Conservation (phyloP, 208 protist species). For the Leishmania tropica region DNA sequence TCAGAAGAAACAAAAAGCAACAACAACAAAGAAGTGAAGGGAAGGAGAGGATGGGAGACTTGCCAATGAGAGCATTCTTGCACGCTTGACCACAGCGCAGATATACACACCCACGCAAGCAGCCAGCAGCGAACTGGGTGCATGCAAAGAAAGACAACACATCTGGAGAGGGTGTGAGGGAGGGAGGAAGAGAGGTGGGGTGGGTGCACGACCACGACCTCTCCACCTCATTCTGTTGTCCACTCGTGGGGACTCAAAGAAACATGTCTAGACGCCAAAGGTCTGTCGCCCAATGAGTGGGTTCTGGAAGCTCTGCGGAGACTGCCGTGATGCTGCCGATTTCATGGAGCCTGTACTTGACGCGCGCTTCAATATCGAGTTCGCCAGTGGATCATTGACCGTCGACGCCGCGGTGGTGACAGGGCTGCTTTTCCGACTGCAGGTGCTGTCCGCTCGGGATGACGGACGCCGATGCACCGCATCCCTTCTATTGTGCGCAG, state of each 20-base stretch:
- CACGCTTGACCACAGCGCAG: not conserved
- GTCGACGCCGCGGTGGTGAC: not conserved
- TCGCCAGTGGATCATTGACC: not conserved
- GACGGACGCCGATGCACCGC: constrained; percentile 10
- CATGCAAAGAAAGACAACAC: not conserved
- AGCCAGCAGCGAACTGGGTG: not conserved
- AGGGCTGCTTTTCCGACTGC: not conserved
- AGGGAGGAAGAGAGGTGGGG: not conserved
- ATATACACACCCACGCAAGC: not conserved
- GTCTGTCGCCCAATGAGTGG: constrained; percentile 30
- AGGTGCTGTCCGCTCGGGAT: not conserved
- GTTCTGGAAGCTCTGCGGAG: constrained; percentile 16
- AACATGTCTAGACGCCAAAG: constrained; percentile 1
- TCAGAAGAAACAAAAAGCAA: not conserved
- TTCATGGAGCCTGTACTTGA: constrained; percentile 1
- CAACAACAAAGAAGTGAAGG: not conserved
- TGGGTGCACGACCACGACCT: not conserved
- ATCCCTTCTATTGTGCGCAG: not conserved
- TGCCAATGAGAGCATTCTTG: no score
- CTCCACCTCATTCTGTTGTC: not conserved
- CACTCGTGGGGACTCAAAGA: constrained; percentile 3
- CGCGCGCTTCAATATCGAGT: not conserved
- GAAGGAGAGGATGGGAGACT: not conserved
- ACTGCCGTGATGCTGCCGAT: not conserved
- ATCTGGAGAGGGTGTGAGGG: not conserved